These are phyloP conservation scores for Lasiosphaeria ovina DNA, from an alignment of 495 filamentous ascomycete species.

Conservation along the genomic window DNA sequence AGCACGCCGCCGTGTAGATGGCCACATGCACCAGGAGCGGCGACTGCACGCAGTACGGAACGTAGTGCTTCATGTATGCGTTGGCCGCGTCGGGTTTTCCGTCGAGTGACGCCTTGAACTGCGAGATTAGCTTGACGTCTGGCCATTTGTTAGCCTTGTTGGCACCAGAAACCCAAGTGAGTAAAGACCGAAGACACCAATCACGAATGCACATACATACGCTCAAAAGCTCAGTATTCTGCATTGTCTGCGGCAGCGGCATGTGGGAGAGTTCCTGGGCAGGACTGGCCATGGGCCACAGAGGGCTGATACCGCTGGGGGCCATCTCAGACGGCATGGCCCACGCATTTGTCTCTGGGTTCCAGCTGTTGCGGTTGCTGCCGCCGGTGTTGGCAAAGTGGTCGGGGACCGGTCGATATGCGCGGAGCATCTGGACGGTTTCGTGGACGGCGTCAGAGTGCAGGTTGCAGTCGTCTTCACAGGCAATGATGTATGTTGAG, in stretches of 20 bases:
- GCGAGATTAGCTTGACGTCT: conserved; percentile 58
- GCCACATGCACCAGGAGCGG: conserved; percentile 33
- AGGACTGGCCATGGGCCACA: conserved; percentile 16
- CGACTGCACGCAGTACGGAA: conserved; percentile 35
- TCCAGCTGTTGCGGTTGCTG: conserved; percentile 12
- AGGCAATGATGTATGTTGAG: conserved; percentile 17
- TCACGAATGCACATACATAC: conserved; percentile 28
- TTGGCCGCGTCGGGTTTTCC: conserved; percentile 37
- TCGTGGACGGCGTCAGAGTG: conserved; percentile 34
- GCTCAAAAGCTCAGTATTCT: conserved; percentile 29
- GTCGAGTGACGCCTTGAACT: conserved; percentile 44
- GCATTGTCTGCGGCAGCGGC: conserved; percentile 19
- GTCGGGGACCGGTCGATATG: conserved; percentile 19
- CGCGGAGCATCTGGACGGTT: conserved; percentile 24
- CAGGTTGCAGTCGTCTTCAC: conserved; percentile 26
- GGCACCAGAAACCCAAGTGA: not conserved
- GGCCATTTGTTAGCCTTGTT: conserved; percentile 8
- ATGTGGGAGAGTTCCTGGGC: conserved; percentile 14
- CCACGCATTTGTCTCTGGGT: conserved; percentile 14
- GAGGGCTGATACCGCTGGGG: not conserved
- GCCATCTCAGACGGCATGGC: conserved; percentile 4
- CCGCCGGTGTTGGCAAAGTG: conserved; percentile 3
- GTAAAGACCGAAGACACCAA: not conserved
- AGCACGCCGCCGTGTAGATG: conserved; percentile 39
- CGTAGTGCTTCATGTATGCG: conserved; percentile 36